phyloP scores from a whole-genome alignment of 2,329 filamentous ascomycete genomes.

The Pseudonectria foliicola region DNA sequence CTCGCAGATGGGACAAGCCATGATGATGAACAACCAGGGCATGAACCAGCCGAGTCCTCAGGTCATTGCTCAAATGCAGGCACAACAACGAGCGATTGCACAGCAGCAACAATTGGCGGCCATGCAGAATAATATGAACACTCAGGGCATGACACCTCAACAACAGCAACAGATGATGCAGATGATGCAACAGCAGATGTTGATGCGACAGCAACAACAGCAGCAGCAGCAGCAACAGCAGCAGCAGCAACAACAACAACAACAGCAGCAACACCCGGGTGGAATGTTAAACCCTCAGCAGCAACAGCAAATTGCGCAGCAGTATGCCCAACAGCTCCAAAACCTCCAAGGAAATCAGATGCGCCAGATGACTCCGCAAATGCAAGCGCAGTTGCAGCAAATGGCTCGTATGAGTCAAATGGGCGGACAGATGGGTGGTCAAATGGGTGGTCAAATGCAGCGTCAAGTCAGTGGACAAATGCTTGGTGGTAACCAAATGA shows the following conservation, averaged over 20 bases:
- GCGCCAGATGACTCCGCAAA: slow-evolving; percentile 27
- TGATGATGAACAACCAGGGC: slow-evolving; percentile 46
- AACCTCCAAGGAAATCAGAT: slow-evolving; percentile 31
- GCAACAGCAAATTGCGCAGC: slow-evolving; percentile 36
- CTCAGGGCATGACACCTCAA: slow-evolving; percentile 29
- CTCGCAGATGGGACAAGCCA: slow-evolving; percentile 43
- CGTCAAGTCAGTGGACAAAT: slow-evolving; percentile 29
- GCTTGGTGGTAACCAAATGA: slow-evolving; percentile 33
- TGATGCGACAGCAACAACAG: slow-evolving; percentile 35
- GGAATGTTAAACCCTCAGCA: slow-evolving; percentile 35
- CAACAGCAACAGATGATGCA: slow-evolving; percentile 32
- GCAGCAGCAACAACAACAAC: slow-evolving; percentile 22
- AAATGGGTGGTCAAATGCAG: slow-evolving; percentile 31
- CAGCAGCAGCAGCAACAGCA: slow-evolving; percentile 26
- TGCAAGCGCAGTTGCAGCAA: slow-evolving; percentile 31
- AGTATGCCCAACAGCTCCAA: slow-evolving; percentile 37
- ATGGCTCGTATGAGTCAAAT: slow-evolving; percentile 30
- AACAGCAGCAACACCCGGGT: slow-evolving; percentile 27
- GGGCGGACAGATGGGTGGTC: slow-evolving; percentile 18
- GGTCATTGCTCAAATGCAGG: slow-evolving; percentile 38
- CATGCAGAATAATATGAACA: slow-evolving; percentile 34
- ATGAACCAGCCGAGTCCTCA: slow-evolving; percentile 33
- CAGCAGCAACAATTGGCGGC: slow-evolving; percentile 39
- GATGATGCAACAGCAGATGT: slow-evolving; percentile 29
- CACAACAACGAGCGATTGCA: slow-evolving; percentile 39